Base-by-base conservation (phyloP, 805 yeast genomes). In the Nakazawaea anatomiae region DNA sequence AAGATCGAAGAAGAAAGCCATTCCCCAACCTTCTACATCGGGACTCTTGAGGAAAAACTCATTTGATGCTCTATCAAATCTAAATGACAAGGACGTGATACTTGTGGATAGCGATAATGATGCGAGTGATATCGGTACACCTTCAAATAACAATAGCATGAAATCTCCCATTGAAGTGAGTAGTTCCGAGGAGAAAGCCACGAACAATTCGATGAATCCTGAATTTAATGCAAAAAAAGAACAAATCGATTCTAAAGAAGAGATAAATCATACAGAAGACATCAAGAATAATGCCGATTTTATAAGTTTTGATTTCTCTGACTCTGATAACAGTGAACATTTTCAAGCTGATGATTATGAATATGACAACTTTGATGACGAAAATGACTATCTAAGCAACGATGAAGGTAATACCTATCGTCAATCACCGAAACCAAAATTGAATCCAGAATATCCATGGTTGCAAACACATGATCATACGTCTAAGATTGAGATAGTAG, bases 391-490 rank as follows among this genome's bases (percentile, higher is more conserved):
- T 31, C 56, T 76, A 31, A 75, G 79, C 55, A 75, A 75, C 51
- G 82, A 77, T 52, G 75, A 72, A 11, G 40, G n/a, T 55, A 9
- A 62, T 59, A 47, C 64, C 59, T 40, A 59, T 68, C 45, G 46
- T 50, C 1, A 54, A 35, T 30, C 62, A 60, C 50, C 63, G 57
- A 51, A 50, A 57, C 3, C 70, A 64, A 4, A 59, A 58, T 57
- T 67, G 4, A 65, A 67, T 32, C 60, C 71, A 2, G 64, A 71
- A 35, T 81, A 66, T 54, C 96, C 96, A 0, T 89, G 96, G 96
- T 76, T 87, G 28, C 73, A 81, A 49, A 80, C 83, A 54, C 87
- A 83, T 57, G 92, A 88, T 58, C 95, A 88, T 61, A 80, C 89
- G 1, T 78, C 72, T 48, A 90, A 86, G 62, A 75, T 77, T 55